These are phyloP conservation scores for Casaregolazyma suthepensis DNA, from an alignment of 1,139 yeast genomes.

Conservation along the genomic window DNA sequence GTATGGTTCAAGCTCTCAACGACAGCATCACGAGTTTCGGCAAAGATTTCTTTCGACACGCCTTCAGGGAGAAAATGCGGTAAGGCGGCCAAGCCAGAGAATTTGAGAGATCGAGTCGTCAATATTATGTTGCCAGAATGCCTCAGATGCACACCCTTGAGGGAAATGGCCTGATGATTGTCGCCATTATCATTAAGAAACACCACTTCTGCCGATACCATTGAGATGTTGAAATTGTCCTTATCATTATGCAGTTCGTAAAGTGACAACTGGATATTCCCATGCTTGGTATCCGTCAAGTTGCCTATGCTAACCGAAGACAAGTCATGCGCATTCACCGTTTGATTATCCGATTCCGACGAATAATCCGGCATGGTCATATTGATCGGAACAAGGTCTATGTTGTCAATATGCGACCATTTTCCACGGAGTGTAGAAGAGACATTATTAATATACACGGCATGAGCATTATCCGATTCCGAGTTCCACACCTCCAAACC, in stretches of 20 bases:
- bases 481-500: slow-evolving; percentile 49
- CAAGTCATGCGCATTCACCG: neutral
- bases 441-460: slow-evolving; percentile 20
- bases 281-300: slow-evolving; percentile 16
- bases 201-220: slow-evolving; percentile 20
- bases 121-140: slow-evolving; percentile 62
- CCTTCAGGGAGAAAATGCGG: slow-evolving; percentile 40
- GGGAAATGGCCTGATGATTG: slow-evolving; percentile 31
- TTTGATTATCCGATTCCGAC: neutral
- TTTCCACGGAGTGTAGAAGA: slow-evolving; percentile 22
- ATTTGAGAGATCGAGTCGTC: slow-evolving; percentile 65
- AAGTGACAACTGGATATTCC: slow-evolving; percentile 18
- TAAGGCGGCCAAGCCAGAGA: slow-evolving; percentile 53
- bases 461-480: slow-evolving; percentile 21
- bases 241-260: slow-evolving; percentile 14
- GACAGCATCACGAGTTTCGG: slow-evolving; percentile 37
- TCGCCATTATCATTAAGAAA: slow-evolving; percentile 20
- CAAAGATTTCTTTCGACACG: slow-evolving; percentile 31
- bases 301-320: slow-evolving; percentile 15
- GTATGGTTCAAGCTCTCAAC: slow-evolving; percentile 41
- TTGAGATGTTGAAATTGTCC: slow-evolving; percentile 19
- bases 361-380: slow-evolving; percentile 19
- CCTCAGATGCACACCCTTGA: slow-evolving; percentile 67
- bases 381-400: slow-evolving; percentile 17
- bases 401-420: slow-evolving; percentile 17